Percentiles rank a stretch among this genome's conserved stretches.
Conservation (phyloP, 2,329 filamentous ascomycete genomes). For the Pseudogymnoascus sp. region DNA sequence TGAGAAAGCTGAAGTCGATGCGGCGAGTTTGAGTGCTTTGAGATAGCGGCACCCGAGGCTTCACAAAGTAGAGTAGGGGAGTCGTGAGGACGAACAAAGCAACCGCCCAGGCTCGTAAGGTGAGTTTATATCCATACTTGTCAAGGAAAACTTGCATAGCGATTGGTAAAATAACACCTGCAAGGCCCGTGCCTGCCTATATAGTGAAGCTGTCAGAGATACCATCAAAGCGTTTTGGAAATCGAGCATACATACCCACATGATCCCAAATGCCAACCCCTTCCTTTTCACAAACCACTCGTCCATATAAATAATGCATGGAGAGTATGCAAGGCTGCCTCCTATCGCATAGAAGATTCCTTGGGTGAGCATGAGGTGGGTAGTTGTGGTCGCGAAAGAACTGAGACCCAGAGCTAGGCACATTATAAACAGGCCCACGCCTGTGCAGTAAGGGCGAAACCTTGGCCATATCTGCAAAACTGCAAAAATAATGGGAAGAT, state of each 20-base stretch:
- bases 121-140: slow-evolving; percentile 43
- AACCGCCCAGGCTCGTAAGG: slow-evolving; percentile 45
- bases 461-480: slow-evolving; percentile 32
- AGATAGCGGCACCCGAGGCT: slow-evolving; percentile 40
- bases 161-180: slow-evolving; percentile 44
- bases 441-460: slow-evolving; percentile 33
- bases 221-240: slow-evolving; percentile 17
- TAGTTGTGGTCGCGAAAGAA: slow-evolving; percentile 45
- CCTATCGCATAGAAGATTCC: slow-evolving; percentile 54
- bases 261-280: slow-evolving; percentile 54
- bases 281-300: slow-evolving; percentile 54
- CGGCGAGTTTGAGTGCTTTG: slow-evolving; percentile 18
- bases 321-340: slow-evolving; percentile 46
- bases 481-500: slow-evolving; percentile 40
- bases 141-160: slow-evolving; percentile 44
- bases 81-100: slow-evolving; percentile 42
- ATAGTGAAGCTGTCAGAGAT: slow-evolving; percentile 24
- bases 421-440: slow-evolving; percentile 32
- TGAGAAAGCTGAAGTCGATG: slow-evolving; percentile 31
- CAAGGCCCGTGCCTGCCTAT: slow-evolving; percentile 36
- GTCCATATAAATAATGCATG: slow-evolving; percentile 50
- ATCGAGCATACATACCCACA: slow-evolving; percentile 39
- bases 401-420: slow-evolving; percentile 41
- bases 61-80: slow-evolving; percentile 50
- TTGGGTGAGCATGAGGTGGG: slow-evolving; percentile 50